Base-by-base conservation (phyloP, 768 basidiomycete genomes). In the Arthromyces matolae region DNA sequence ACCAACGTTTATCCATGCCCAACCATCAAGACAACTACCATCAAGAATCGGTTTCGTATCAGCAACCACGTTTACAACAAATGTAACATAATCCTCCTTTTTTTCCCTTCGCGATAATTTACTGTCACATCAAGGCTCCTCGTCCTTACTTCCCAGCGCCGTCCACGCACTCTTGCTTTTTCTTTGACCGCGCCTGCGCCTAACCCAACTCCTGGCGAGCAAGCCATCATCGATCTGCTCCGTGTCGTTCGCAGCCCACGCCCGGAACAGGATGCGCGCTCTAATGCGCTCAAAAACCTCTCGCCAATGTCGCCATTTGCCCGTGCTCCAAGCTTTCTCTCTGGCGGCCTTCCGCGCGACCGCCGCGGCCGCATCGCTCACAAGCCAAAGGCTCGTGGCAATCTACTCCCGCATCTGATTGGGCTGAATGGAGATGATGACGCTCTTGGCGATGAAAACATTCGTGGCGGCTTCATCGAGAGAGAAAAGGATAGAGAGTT, bases 31-130 rank as follows among this genome's bases (percentile, higher is more conserved):
- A 85, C 38, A 74, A 69, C 35, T 69, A 79, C 14, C 29, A 47
- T 33, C 68, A 78, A 27, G 80, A 84, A 44, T 71, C 74, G 2
- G 64, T 74, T 10, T 73, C 76, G 2, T 79, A 81, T 50, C 78
- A 82, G 48, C 78, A 79, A 46, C 85, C 88, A 14, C 77, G 86
- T 19, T 64, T 92, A 18, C 88, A 89, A 53, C 89, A 92, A 64
- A 91, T 92, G 89, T 87, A 57, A 40, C 79, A 57, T 12, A 34
- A 25, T 18, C n/a, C 34, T 12, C 9, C 32, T 20, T 29, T 22
- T 4, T 18, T 13, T 16, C 12, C 32, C 10, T 33, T 33, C 4
- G 4, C 32, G 20, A 23, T 8, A 38, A 22, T n/a, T 14, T 19
- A 42, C 24, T 42, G 14, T 40, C 42, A 56, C 24, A 43, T 22